Evolutionary conservation across 108 stramenopile species (phyloP).

Genomic region (Fistulifera solaris): DNA sequence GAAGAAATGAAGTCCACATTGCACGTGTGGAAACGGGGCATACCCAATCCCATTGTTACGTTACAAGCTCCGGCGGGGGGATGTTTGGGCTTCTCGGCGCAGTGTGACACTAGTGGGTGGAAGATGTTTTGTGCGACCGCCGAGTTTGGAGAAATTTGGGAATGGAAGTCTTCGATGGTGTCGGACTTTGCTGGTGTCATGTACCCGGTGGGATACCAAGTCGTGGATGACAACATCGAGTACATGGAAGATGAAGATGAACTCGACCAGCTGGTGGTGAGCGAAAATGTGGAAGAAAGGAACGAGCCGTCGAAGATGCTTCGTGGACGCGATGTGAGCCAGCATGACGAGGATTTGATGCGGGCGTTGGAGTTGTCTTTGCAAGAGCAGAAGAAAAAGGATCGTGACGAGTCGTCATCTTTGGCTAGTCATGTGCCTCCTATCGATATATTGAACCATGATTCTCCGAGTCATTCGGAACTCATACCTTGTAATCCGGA

Average conservation of each 20-base stretch:
- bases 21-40: constrained; percentile 33
- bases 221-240: constrained; percentile 46
- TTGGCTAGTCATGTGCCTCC: too few relatives aligned
- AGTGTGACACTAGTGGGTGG: constrained; percentile 5
- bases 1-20: constrained; percentile 28
- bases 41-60: constrained; percentile 10
- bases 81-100: constrained; percentile 12
- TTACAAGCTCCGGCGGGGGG: constrained; percentile 20
- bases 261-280: constrained; percentile 21
- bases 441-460: too few relatives aligned
- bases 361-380: background rate
- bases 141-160: constrained; percentile 24
- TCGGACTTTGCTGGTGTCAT: constrained; percentile 49
- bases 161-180: constrained; percentile 20
- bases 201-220: constrained; percentile 54
- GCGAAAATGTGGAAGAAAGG: background rate
- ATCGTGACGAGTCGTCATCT: too few relatives aligned
- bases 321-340: background rate
- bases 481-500: too few relatives aligned
- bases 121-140: constrained; percentile 19
- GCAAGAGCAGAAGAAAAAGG: too few relatives aligned
- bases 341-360: too few relatives aligned
- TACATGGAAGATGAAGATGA: constrained; percentile 63
- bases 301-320: background rate
- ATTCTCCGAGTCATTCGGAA: too few relatives aligned